Conservation (phyloP, 345 rosid species). For the Lepidium aucheri region DNA sequence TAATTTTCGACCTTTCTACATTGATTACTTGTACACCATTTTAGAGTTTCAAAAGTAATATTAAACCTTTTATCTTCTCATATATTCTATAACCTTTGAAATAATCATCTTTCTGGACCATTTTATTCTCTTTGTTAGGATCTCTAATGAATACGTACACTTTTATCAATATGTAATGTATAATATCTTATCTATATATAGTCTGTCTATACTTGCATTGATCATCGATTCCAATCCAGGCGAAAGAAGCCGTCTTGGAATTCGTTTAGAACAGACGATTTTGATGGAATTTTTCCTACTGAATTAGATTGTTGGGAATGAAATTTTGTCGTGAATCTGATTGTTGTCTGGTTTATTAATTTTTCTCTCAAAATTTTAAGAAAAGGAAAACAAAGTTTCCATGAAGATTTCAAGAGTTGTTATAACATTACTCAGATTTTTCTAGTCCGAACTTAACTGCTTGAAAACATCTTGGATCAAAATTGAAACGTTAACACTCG, state of each 20-base stretch:
- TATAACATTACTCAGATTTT: background rate
- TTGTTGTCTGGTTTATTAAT: too few species aligned
- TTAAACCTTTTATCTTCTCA: background rate
- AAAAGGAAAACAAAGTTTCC: too few species aligned
- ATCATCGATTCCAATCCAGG: too few species aligned
- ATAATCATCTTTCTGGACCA: background rate
- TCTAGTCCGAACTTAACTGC: background rate
- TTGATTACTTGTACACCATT: constrained; percentile 60
- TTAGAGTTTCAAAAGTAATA: constrained; percentile 64
- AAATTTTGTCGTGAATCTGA: too few species aligned
- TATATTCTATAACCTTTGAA: background rate
- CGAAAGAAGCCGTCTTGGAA: too few species aligned
- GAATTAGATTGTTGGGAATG: too few species aligned
- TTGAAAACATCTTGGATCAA: constrained; percentile 38
- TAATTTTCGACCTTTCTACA: constrained; percentile 35
- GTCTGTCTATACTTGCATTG: background rate
- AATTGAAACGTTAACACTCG: constrained; percentile 31
- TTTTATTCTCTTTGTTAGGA: background rate
- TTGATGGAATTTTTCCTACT: too few species aligned
- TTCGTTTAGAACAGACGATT: too few species aligned
- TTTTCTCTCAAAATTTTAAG: too few species aligned
- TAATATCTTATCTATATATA: background rate
- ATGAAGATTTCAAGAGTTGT: background rate
- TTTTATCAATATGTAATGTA: background rate
- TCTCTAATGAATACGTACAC: background rate